Evolutionary conservation across 306 rosid genomes (phyloP).

Genomic region (Medicago arabica): DNA sequence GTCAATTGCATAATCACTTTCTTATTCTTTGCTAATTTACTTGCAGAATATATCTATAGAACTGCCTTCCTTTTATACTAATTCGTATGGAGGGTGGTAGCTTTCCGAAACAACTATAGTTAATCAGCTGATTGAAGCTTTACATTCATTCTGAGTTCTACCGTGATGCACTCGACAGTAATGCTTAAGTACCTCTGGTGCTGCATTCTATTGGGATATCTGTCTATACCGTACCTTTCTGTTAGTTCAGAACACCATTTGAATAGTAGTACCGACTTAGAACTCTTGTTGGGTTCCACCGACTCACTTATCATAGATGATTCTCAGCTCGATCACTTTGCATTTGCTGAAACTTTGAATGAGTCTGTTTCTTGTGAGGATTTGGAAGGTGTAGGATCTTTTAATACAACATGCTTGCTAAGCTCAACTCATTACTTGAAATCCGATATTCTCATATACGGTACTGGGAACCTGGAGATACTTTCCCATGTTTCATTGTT

Average conservation of each 20-base stretch:
- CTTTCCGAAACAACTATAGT: slow-evolving; percentile 33
- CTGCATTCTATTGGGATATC: slow-evolving; percentile 67
- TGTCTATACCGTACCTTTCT: slow-evolving; percentile 54
- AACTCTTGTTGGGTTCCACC: slow-evolving; percentile 52
- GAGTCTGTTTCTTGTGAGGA: slow-evolving; percentile 75
- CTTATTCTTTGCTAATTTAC: slow-evolving; percentile 32
- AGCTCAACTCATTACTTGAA: slow-evolving; percentile 66
- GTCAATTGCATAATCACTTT: neutral
- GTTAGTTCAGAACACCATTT: slow-evolving; percentile 51
- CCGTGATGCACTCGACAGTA: slow-evolving; percentile 62
- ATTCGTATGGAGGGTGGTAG: slow-evolving; percentile 41
- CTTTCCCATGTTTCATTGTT: slow-evolving; percentile 76
- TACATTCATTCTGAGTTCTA: slow-evolving; percentile 47
- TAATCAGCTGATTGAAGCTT: slow-evolving; percentile 35
- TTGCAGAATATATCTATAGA: slow-evolving; percentile 48
- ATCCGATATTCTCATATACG: slow-evolving; percentile 71
- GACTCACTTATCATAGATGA: slow-evolving; percentile 45
- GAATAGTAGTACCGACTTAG: slow-evolving; percentile 46
- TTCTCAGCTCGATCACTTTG: slow-evolving; percentile 44
- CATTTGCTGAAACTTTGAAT: slow-evolving; percentile 40
- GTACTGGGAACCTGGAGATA: slow-evolving; percentile 91
- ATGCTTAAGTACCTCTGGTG: slow-evolving; percentile 63
- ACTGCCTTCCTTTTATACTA: slow-evolving; percentile 36
- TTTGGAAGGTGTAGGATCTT: slow-evolving; percentile 92
- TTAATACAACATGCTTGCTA: slow-evolving; percentile 89